Evolutionary conservation across 2,329 filamentous ascomycete genomes (phyloP), one percentile per base, ranked within the genome.

Genomic region (Penicillium sp.): DNA sequence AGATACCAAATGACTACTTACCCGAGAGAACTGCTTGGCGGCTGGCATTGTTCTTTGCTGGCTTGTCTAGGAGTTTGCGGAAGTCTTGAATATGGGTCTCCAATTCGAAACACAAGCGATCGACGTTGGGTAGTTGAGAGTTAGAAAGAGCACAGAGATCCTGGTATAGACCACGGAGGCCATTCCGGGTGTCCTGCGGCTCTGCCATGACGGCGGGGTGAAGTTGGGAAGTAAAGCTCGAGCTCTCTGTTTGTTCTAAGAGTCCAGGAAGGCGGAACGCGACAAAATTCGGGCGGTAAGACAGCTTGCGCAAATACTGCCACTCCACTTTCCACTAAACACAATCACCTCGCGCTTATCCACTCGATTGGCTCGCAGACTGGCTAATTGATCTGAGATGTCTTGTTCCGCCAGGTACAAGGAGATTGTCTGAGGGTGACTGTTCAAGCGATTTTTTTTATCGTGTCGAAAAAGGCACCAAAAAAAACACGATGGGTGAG

Each of bases 101-200:
- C 45, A 97, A 80, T 69, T 84, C 82, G 48, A 77, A 69, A 65
- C 85, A 82, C 55, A 88, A 80, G 62, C 90, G 85, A 59, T 93
- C 87, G 37, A 90, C 77, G 59, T 87, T 85, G 31, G 87, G 82
- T 49, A 91, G 75, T 28, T 88, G 84, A 54, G 85, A 84, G 67
- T 94, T 87, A 61, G 85, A 84, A 65, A 94, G 82, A 55, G 88
- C 86, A 64, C 88, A 80, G 59, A 99, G 85, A 77, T 96, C 91
- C 73, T 89, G 85, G 74, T 96, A 90, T 66, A 99, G 85, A 73
- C 85, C 87, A 78, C 92, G 87, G 68, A 97, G 85, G 75, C 86
- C 84, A 69, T 88, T 87, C 69, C 95, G 82, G 69, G 83, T 85
- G 72, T 86, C 86, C 71, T 85, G 79, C 69, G 88, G 87, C 73